These are phyloP conservation scores for Claviceps sp. DNA, from an alignment of 2,329 filamentous ascomycete genomes.

Conservation along the genomic window DNA sequence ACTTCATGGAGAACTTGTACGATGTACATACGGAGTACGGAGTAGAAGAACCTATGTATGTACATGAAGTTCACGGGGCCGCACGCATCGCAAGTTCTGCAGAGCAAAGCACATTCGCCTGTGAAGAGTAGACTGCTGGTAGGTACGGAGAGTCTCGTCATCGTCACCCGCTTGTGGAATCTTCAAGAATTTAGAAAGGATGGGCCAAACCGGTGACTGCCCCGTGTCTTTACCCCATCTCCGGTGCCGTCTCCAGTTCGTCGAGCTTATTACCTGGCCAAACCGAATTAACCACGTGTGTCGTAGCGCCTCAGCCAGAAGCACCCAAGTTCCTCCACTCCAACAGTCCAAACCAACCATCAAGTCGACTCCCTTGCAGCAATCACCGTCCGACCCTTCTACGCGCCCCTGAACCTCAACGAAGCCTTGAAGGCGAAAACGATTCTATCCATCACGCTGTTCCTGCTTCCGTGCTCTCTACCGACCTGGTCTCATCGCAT, in stretches of 20 bases:
- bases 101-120: too few relatives aligned
- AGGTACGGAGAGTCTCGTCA: too few relatives aligned
- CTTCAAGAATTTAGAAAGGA: too few relatives aligned
- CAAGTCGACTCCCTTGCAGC: background rate
- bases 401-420: background rate
- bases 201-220: background rate
- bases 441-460: background rate
- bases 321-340: background rate
- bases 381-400: background rate
- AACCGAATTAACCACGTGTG: constrained; percentile 5
- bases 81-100: too few relatives aligned
- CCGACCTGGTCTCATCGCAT: background rate
- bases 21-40: too few relatives aligned
- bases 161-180: too few relatives aligned
- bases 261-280: background rate
- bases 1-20: too few relatives aligned
- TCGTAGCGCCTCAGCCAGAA: background rate
- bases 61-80: too few relatives aligned
- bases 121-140: too few relatives aligned
- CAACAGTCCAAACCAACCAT: constrained; percentile 1
- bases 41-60: too few relatives aligned
- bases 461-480: background rate
- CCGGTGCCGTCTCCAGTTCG: background rate
- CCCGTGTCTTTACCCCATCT: background rate
- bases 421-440: background rate